Base-by-base conservation (phyloP, 768 basidiomycete genomes). In the Sarcomyxa edulis region DNA sequence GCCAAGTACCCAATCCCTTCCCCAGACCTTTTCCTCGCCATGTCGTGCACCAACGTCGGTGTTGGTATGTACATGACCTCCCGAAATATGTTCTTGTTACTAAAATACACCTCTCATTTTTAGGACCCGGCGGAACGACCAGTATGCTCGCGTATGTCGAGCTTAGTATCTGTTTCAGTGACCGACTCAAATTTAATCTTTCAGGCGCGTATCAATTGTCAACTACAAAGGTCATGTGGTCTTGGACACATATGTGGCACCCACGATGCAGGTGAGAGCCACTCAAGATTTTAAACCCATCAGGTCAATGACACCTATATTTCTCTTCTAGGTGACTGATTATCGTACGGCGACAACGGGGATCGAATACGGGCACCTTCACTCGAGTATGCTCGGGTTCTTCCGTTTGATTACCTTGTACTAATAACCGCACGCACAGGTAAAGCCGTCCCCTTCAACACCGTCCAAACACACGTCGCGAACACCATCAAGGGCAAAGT, bases 111-210 rank as follows among this genome's bases (percentile, higher is more conserved):
- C n/a, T n/a, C n/a, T n/a, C n/a, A n/a, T n/a, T n/a, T n/a, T n/a
- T n/a, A n/a, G n/a, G n/a, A n/a, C 80, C 83, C 12, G 85, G 86
- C 3, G 87, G 87, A 6, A 81, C 81, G 11, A 90, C 87, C 2
- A 74, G 80, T 26, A 84, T 90, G 79, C 66, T 90, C 24, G 87
- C 85, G 87, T 88, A 64, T 46, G 81, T 70, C 29, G 10, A 24
- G 37, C 37, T 22, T n/a, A 15, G 3, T 16, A 2, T 29, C 21
- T 26, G 2, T 20, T 18, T 16, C 12, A 15, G 18, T 24, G 14
- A 21, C 35, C 35, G 15, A 11, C 20, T 35, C 33, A 32, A 30
- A 28, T 21, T 20, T 23, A 32, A 34, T 32, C 30, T 32, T 23
- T 12, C 30, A 73, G 71, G 20, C 68, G 67, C 7, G 65, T 71